Evolutionary conservation across 768 basidiomycete species (phyloP).

Genomic region (Lentinula sp.): DNA sequence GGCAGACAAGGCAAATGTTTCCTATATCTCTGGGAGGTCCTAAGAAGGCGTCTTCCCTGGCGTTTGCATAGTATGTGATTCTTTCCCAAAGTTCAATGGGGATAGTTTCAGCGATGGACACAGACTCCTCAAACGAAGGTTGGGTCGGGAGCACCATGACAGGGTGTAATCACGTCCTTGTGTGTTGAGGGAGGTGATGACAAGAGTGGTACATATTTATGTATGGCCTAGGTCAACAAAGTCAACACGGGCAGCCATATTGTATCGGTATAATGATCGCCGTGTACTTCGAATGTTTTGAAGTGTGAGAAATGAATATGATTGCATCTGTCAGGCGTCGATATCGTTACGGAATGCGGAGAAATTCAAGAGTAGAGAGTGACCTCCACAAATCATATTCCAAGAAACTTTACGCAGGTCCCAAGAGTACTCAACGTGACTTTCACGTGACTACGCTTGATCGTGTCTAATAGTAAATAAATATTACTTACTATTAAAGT

Average conservation of each 20-base stretch:
- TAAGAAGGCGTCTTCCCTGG: conserved; percentile 24
- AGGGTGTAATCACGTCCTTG: not conserved
- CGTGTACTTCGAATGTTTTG: not conserved
- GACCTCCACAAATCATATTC: no score
- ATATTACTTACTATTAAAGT: no score
- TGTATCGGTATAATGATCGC: conserved; percentile 1
- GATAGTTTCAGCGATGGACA: conserved; percentile 5
- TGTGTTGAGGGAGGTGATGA: no score
- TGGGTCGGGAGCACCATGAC: not conserved
- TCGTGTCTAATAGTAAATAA: no score
- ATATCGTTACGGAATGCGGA: not conserved
- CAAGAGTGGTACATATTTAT: not conserved
- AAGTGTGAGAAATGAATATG: not conserved
- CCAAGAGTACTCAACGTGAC: no score
- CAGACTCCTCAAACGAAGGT: not conserved
- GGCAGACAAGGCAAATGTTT: conserved; percentile 32
- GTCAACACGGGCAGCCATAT: not conserved
- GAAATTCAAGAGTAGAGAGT: not conserved
- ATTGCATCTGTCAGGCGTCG: conserved; percentile 4
- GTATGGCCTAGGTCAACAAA: not conserved
- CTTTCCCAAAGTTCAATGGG: conserved; percentile 29
- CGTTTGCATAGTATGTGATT: conserved; percentile 35
- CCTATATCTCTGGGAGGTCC: conserved; percentile 38
- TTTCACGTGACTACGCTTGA: no score
- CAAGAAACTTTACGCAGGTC: no score